A percentile compares a stretch with the other conserved stretches of the same genome.
Evolutionary conservation across 108 stramenopile species (phyloP).

Genomic region (Licmophora abbreviata): DNA sequence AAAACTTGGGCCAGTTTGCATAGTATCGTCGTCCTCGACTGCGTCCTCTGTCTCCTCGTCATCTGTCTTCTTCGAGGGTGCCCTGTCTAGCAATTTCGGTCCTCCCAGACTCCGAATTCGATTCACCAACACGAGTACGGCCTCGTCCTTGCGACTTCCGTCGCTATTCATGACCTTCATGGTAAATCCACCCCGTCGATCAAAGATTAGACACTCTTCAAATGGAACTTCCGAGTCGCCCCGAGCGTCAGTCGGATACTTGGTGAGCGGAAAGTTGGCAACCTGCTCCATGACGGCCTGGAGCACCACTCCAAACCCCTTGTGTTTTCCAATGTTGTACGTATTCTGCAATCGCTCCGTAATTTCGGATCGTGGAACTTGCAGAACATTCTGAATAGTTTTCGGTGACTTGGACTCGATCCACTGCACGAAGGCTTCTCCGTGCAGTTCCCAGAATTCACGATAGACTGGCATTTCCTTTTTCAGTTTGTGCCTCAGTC

Average conservation of each 20-base stretch:
- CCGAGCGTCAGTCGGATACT: conserved; percentile 62
- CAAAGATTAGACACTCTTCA: conserved; percentile 47
- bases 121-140: conserved; percentile 27
- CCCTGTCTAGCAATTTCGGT: conserved; percentile 58
- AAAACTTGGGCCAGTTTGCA: conserved; percentile 38
- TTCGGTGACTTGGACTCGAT: conserved; percentile 24
- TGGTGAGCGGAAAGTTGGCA: conserved; percentile 64
- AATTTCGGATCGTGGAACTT: conserved; percentile 60
- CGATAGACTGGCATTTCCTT: conserved; percentile 55
- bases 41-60: conserved; percentile 19
- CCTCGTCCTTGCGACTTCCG: conserved; percentile 18
- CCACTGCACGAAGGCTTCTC: conserved; percentile 20
- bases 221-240: conserved; percentile 47
- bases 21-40: conserved; percentile 10
- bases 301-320: conserved; percentile 63
- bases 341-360: conserved; percentile 40
- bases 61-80: conserved; percentile 21
- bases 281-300: conserved; percentile 75
- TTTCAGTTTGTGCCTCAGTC: conserved; percentile 72
- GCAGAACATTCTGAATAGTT: conserved; percentile 35
- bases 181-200: conserved; percentile 63
- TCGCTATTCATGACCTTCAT: conserved; percentile 25
- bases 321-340: conserved; percentile 65
- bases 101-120: conserved; percentile 57
- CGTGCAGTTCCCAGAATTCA: conserved; percentile 47